Evolutionary conservation across 768 basidiomycete genomes (phyloP), one percentile per base, ranked within the genome.

Genomic region (Mycena kentingensis): DNA sequence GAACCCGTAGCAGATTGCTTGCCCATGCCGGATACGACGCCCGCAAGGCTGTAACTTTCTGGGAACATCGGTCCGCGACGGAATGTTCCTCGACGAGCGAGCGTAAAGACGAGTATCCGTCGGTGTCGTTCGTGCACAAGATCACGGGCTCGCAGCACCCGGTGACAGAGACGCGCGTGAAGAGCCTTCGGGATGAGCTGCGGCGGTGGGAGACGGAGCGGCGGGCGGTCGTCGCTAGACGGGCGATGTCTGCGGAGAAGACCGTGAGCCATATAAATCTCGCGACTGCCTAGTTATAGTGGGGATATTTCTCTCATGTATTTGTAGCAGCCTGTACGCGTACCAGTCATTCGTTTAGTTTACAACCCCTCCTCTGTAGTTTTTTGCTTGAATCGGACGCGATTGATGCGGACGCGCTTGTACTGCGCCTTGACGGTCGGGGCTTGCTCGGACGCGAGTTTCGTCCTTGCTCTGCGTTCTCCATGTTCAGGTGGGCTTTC

Each of bases 21-120:
- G 93, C 95, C 0, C 82, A 93, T 65, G 88, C 95, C 0, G 92
- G 93, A 5, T 98, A 89, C 64, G 92, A 97, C 70, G 90, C 95
- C 3, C 82, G 87, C 29, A 74, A 77, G 39, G 90, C 96, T 6
- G 77, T 94, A 37, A 74, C 71, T 13, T 96, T 97, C 67, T 98
- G 95, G 91, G 84, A 92, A 64, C 68, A 73, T 35, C 77, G 84
- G 39, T 68, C 74, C 21, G 71, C 74, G 21, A 60, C 69, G 8
- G 81, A 86, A 53, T 84, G 82, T 67, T 62, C 71, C 25, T 73
- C 72, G 19, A 46, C 28, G 22, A 22, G 43, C 21, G 61, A 62
- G 28, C 29, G 59, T 61, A 38, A 57, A 63, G 46, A 25, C 55
- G 24, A 65, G 50, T 44, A 37, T 8, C 54, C 62, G 3, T 51